Conservation (phyloP, 768 basidiomycete genomes). For the Pleurotus tuber-regium region DNA sequence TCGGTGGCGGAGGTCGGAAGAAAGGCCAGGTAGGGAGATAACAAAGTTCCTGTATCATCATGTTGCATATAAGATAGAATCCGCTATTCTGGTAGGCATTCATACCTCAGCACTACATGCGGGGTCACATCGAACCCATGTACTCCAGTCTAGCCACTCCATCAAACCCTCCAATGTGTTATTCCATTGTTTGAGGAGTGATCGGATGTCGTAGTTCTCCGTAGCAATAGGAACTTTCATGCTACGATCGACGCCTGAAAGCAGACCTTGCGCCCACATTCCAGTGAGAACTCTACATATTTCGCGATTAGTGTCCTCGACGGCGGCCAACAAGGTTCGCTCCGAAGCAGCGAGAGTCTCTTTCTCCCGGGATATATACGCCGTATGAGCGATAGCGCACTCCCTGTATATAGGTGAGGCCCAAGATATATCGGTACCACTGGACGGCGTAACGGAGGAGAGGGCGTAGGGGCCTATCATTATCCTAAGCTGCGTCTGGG, state of each 20-base stretch:
- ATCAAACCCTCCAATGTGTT: conserved; percentile 34
- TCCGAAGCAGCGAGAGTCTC: conserved; percentile 27
- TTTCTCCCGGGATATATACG: conserved; percentile 17
- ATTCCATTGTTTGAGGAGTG: conserved; percentile 31
- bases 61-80: no score
- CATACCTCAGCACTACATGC: conserved; percentile 43
- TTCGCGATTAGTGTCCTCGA: conserved; percentile 36
- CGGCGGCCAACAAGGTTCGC: conserved; percentile 23
- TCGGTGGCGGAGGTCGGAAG: conserved; percentile 16
- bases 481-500: conserved; percentile 24
- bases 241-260: conserved; percentile 19
- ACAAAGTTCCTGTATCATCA: conserved; percentile 36
- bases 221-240: neutral
- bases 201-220: neutral
- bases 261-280: conserved; percentile 45
- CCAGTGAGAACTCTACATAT: conserved; percentile 43
- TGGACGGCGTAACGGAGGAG: neutral
- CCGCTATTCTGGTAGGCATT: no score
- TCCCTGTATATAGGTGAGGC: conserved; percentile 31
- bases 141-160: conserved; percentile 51
- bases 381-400: conserved; percentile 32
- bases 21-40: conserved; percentile 44
- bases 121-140: conserved; percentile 48
- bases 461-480: conserved; percentile 33
- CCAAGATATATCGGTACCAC: conserved; percentile 23